Conservation (phyloP, 129 eudicot genomes). For the Ambrosia trifida region DNA sequence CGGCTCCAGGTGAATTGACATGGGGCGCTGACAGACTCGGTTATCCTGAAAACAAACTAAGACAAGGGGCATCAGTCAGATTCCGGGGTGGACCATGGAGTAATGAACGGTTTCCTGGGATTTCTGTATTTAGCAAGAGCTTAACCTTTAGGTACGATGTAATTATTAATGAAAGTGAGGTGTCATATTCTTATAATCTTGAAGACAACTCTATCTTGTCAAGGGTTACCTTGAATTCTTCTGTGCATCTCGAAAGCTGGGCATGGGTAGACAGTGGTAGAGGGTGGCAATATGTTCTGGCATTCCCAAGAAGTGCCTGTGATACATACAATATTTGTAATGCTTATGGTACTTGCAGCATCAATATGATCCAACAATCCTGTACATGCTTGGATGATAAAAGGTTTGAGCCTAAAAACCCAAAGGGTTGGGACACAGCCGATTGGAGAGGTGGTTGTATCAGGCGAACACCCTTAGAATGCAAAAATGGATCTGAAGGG, state of each 20-base stretch:
- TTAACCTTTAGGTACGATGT: background rate
- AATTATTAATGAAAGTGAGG: constrained; percentile 15
- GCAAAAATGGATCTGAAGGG: constrained; percentile 36
- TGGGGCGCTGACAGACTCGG: constrained; percentile 17
- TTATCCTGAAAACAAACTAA: constrained; percentile 36
- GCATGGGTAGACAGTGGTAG: constrained; percentile 31
- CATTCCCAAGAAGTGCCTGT: constrained; percentile 40
- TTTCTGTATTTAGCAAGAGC: constrained; percentile 11
- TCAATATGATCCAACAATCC: background rate
- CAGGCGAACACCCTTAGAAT: constrained; percentile 39
- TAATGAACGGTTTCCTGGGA: constrained; percentile 23
- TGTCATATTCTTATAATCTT: constrained; percentile 26
- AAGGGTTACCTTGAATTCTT: constrained; percentile 20
- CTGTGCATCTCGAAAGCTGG: constrained; percentile 15
- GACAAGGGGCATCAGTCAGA: background rate
- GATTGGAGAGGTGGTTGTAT: constrained; percentile 68
- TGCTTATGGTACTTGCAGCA: constrained; percentile 32
- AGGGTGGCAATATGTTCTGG: constrained; percentile 35
- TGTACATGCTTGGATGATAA: constrained; percentile 33
- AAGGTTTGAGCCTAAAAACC: constrained; percentile 43
- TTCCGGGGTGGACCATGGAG: constrained; percentile 34
- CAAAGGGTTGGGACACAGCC: constrained; percentile 37
- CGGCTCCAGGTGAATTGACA: constrained; percentile 35
- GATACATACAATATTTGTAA: constrained; percentile 40
- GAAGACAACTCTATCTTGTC: background rate